These are phyloP conservation scores for Vitis rotundifolia DNA, from an alignment of 164 flowering plant genomes.

Conservation along the genomic window DNA sequence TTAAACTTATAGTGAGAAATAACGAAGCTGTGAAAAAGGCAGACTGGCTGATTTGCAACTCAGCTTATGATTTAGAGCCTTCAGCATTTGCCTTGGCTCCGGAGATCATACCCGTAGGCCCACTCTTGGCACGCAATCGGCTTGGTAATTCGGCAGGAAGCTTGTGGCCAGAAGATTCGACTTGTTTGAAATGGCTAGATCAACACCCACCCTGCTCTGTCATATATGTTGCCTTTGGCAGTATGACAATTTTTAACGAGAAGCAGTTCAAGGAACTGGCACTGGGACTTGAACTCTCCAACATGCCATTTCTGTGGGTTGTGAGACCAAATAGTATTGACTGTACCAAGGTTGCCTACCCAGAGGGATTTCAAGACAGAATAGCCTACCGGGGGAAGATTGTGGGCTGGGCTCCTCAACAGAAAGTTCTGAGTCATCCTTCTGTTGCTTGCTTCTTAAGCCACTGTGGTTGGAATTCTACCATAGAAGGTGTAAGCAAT, in stretches of 20 bases:
- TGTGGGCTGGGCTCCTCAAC: no score
- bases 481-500: constrained; percentile 16
- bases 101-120: constrained; percentile 29
- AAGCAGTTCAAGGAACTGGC: constrained; percentile 31
- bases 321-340: constrained; percentile 14
- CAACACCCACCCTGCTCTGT: constrained; percentile 28
- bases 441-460: no score
- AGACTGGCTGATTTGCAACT: constrained; percentile 39
- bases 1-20: constrained; percentile 1
- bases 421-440: no score
- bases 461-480: background rate
- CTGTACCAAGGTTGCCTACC: background rate
- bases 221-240: constrained; percentile 35
- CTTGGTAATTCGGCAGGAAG: constrained; percentile 15
- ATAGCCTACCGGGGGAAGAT: background rate
- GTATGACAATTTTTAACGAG: constrained; percentile 9
- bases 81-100: constrained; percentile 19
- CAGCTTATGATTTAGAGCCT: constrained; percentile 33
- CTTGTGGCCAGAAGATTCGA: constrained; percentile 19
- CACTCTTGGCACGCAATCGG: constrained; percentile 21
- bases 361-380: constrained; percentile 18
- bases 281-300: constrained; percentile 7
- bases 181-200: constrained; percentile 28
- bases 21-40: constrained; percentile 10
- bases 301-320: constrained; percentile 29